Evolutionary conservation across 2,329 filamentous ascomycete species (phyloP).

Genomic region (Neonectria ditissima): DNA sequence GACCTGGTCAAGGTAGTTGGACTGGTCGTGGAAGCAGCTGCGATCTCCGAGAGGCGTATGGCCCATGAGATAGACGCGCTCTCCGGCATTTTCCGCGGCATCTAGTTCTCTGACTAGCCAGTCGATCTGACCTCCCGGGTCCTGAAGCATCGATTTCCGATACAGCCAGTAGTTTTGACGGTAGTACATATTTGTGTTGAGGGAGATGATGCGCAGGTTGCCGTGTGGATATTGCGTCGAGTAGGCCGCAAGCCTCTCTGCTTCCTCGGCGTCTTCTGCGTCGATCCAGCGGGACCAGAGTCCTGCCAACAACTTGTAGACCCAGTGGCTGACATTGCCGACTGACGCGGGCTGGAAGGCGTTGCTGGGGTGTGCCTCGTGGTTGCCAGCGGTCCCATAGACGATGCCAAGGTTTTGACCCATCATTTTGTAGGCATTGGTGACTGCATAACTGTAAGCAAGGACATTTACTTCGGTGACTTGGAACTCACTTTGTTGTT

Average conservation of each 20-base stretch:
- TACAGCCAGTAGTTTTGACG: conserved; percentile 69
- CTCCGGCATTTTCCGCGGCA: conserved; percentile 61
- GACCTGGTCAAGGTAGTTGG: conserved; percentile 65
- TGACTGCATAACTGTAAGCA: conserved; percentile 47
- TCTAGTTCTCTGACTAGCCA: conserved; percentile 67
- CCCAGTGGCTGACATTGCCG: conserved; percentile 60
- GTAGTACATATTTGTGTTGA: conserved; percentile 72
- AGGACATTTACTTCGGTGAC: neutral
- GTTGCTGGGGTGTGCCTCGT: conserved; percentile 67
- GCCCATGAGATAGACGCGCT: conserved; percentile 68
- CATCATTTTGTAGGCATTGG: conserved; percentile 62
- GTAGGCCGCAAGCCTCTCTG: conserved; percentile 61
- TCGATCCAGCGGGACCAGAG: conserved; percentile 64
- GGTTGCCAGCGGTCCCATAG: conserved; percentile 68
- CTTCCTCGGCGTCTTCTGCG: conserved; percentile 43
- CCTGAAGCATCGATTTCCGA: conserved; percentile 60
- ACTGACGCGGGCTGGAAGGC: conserved; percentile 58
- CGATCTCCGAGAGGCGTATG: conserved; percentile 66
- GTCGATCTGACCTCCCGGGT: conserved; percentile 64
- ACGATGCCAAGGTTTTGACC: conserved; percentile 55
- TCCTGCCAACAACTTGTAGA: conserved; percentile 61
- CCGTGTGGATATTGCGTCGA: conserved; percentile 57
- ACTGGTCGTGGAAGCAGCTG: conserved; percentile 65
- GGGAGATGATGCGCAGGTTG: conserved; percentile 67
- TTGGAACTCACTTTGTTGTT: conserved; percentile 47